Evolutionary conservation across 2,329 filamentous ascomycete genomes (phyloP), one percentile per base, ranked within the genome.

Genomic region (Purpureocillium lavendulum): DNA sequence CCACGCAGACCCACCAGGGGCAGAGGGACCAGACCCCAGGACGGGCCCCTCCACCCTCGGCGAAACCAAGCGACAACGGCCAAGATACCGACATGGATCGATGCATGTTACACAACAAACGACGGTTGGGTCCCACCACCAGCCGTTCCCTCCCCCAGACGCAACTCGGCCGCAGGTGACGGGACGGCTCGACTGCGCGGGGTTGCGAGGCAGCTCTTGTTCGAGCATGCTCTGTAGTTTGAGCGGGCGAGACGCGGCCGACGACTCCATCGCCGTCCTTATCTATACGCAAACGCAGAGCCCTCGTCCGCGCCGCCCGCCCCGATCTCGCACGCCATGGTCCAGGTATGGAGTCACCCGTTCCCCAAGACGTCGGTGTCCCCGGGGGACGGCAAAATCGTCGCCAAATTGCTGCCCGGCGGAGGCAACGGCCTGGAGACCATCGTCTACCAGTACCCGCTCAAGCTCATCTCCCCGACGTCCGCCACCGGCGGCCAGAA

Each of bases 401-500:
- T 87, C 39, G 78, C 87, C 41, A 77, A 77, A 15, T 66, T 85
- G 6, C 71, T 89, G 9, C 86, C 89, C 29, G 80, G 82, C 26
- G 73, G 75, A 18, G 75, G 75, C 35, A 86, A 86, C 12, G 79
- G 80, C 34, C 73, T 95, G 24, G 77, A 82, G 44, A 77, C 73
- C 26, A 76, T 95, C 48, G 82, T 81, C 29, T 97, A 94, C 58
- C 87, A 94, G 59, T 98, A 97, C 55, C 92, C 92, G 1, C 73
- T 98, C 35, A 98, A 98, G 61, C 75, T 98, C 41, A 86, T 98
- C 45, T 84, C 88, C 0, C 87, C 90, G 12, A 45, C 36, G 2
- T 73, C 81, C 12, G 77, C 83, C 10, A 69, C 80, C 6, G 70
- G 73, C 35, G 67, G 75, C 31, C 73, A 80, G 41, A 71, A 74